Base-by-base conservation (phyloP, 768 basidiomycete species). In the Pleurotus eryngii region DNA sequence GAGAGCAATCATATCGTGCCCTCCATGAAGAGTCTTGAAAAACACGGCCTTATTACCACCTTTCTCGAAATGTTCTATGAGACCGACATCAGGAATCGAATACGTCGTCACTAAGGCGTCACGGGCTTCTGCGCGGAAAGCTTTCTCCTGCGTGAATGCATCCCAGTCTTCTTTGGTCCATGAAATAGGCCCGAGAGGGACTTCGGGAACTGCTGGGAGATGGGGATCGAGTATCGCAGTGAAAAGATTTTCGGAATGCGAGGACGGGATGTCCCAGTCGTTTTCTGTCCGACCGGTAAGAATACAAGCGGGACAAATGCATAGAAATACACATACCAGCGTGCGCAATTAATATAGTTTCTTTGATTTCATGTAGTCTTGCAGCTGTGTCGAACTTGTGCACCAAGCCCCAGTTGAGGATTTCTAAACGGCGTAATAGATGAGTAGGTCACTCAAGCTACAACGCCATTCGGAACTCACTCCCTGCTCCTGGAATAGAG, bases 231-330 rank as follows among this genome's bases (percentile, higher is more conserved):
- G 68, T 61, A 93, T 84, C 0, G 82, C 76, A 42, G 89, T 76
- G 68, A 95, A 93, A 20, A 96, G 80, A 0, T 77, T 74, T 24
- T 81, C 77, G 0, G 92, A 90, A 67, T 95, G 92, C 0, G 81
- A 75, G 65, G 82, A 72, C 0, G 90, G 87, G 50, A 95, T 92
- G 20, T 92, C 88, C 69, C 76, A 80, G 72, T 96, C 94, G 66
- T 94, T 77, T 65, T 81, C 74, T 54, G 26, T 22, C 9, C 5
- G 5, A 14, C 14, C 30, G 15, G 1, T 54, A 12, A 27, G 12
- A 40, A 18, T 24, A 27, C 39, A 42, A 24, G 26, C 12, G n/a
- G n/a, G 11, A 38, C 2, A 20, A 18, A 24, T 8, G 42, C n/a
- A 7, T 18, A n/a, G 35, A 8, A 20, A 7, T n/a, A 3, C 38